phyloP scores from a whole-genome alignment of 768 basidiomycete genomes.

The Pisolithus albus region DNA sequence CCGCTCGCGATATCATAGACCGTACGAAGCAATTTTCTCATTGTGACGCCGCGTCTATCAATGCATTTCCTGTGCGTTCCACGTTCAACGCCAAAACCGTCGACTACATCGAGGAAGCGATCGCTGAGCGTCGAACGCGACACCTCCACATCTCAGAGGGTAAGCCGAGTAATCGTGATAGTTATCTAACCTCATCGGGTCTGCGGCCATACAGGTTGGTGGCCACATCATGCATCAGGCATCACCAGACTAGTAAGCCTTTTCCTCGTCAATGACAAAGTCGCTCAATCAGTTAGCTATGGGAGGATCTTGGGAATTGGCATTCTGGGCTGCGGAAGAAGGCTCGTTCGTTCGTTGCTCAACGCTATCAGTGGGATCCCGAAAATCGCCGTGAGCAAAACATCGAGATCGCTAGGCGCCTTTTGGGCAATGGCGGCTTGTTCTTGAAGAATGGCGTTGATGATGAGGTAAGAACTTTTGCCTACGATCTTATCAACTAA shows the following conservation, averaged over 20 bases:
- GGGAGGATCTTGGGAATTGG: conserved; percentile 6
- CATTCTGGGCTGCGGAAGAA: conserved; percentile 1
- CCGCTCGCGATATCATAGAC: not conserved
- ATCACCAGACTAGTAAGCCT: not conserved
- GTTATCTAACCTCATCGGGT: not conserved
- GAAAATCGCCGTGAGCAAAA: not conserved
- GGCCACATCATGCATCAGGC: not conserved
- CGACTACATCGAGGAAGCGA: not conserved
- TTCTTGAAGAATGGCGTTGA: conserved; percentile 3
- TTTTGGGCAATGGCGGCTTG: not conserved
- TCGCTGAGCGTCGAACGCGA: not conserved
- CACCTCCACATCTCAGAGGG: not conserved
- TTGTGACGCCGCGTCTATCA: not conserved
- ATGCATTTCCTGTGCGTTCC: not conserved
- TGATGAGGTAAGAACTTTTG: not conserved
- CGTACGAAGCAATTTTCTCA: not conserved
- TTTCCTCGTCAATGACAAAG: not conserved
- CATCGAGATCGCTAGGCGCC: not conserved
- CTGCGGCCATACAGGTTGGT: not conserved
- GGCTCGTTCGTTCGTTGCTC: not conserved
- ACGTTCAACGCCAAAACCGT: not conserved
- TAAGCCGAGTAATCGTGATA: not conserved
- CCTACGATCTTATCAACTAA: not conserved
- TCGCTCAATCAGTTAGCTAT: not conserved
- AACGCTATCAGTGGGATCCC: conserved; percentile 4